Evolutionary conservation across 768 basidiomycete genomes (phyloP).

Genomic region (Stropharia rugosoannulata): DNA sequence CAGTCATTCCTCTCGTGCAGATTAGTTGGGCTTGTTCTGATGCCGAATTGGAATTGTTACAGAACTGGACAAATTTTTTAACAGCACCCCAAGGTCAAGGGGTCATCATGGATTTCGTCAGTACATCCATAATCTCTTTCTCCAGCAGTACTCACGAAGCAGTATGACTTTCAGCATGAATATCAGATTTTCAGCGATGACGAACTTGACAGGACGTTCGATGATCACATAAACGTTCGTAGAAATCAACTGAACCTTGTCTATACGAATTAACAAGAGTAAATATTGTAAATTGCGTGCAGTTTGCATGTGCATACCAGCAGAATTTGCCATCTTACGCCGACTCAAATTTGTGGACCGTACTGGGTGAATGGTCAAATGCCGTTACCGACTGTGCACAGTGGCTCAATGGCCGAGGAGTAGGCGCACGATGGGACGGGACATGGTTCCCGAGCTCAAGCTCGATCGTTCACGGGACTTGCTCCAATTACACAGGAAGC

Average conservation of each 20-base stretch:
- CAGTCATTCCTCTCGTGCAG: constrained; percentile 1
- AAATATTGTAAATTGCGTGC: background rate
- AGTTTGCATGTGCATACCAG: constrained; percentile 57
- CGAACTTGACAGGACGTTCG: constrained; percentile 52
- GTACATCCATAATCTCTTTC: constrained; percentile 12
- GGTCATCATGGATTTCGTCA: constrained; percentile 66
- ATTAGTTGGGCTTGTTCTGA: background rate
- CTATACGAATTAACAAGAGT: background rate
- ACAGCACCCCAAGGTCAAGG: constrained; percentile 50
- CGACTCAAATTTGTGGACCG: constrained; percentile 63
- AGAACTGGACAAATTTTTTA: constrained; percentile 64
- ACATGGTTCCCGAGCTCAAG: constrained; percentile 41
- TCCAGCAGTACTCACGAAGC: background rate
- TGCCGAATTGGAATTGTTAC: background rate
- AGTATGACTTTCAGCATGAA: constrained; percentile 47
- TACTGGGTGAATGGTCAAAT: constrained; percentile 80
- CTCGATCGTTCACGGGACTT: constrained; percentile 55
- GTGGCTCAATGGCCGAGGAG: constrained; percentile 79
- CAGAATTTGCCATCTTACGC: constrained; percentile 45
- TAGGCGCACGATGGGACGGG: constrained; percentile 71
- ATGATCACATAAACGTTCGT: constrained; percentile 56
- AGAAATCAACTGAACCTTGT: background rate
- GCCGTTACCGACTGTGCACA: constrained; percentile 72
- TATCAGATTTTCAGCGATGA: constrained; percentile 70
- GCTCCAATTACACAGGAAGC: constrained; percentile 61